Evolutionary conservation across 1,284 basidiomycete species (phyloP).

Genomic region (Ceratobasidium sp.): DNA sequence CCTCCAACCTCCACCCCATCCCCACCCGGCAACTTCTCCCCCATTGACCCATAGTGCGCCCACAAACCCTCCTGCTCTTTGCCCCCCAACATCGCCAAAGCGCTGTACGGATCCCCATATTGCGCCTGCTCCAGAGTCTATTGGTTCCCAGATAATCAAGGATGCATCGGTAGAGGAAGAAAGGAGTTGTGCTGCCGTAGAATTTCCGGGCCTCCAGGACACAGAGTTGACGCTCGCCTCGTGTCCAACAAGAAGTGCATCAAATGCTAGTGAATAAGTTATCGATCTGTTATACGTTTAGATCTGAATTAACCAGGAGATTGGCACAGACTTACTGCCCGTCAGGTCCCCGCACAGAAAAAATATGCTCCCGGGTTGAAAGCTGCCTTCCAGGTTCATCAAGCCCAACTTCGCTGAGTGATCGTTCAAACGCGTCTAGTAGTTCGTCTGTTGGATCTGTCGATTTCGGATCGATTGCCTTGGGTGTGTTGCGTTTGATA

Average conservation of each 20-base stretch:
- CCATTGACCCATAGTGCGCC: conserved; percentile 75
- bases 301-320: not conserved
- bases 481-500: conserved; percentile 53
- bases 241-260: conserved; percentile 90
- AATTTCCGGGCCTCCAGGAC: conserved; percentile 67
- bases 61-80: conserved; percentile 87
- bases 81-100: conserved; percentile 91
- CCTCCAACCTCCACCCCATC: conserved; percentile 92
- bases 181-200: conserved; percentile 62
- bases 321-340: conserved; percentile 53
- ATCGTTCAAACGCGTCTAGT: conserved; percentile 85
- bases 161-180: conserved; percentile 93
- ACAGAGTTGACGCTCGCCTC: conserved; percentile 90
- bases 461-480: conserved; percentile 36
- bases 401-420: conserved; percentile 70
- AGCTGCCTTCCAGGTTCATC: conserved; percentile 79
- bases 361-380: conserved; percentile 79
- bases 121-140: conserved; percentile 60
- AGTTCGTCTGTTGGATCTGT: conserved; percentile 62
- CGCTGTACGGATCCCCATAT: conserved; percentile 90
- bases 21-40: conserved; percentile 79
- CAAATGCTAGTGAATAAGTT: conserved; percentile 81
- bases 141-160: conserved; percentile 88
- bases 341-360: conserved; percentile 64
- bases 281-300: conserved; percentile 51